phyloP scores from a whole-genome alignment of 768 basidiomycete species.

The Suillus weaverae region DNA sequence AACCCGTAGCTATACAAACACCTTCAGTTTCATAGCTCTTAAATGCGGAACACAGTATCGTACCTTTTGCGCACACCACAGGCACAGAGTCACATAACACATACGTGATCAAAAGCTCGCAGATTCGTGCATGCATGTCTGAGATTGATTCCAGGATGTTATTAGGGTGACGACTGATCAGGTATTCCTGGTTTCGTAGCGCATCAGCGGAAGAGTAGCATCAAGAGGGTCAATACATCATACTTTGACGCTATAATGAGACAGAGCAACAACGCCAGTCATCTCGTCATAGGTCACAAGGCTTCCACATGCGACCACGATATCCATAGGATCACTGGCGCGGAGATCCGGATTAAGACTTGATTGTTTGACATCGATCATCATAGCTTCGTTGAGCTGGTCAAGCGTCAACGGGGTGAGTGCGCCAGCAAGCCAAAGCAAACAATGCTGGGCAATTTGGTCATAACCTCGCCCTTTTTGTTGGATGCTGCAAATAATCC shows the following conservation, averaged over 20 bases:
- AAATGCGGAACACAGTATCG: neutral
- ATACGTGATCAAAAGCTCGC: neutral
- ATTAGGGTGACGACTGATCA: neutral
- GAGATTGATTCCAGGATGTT: neutral
- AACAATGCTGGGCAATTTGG: neutral
- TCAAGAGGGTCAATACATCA: neutral
- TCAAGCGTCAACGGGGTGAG: neutral
- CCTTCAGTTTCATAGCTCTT: neutral
- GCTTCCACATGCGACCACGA: neutral
- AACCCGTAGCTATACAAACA: neutral
- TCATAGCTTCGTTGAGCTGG: conserved; percentile 1
- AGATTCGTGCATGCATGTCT: neutral
- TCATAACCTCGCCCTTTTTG: neutral
- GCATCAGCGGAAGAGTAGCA: neutral
- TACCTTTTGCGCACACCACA: neutral
- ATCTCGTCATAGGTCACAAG: conserved; percentile 2
- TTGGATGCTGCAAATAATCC: conserved; percentile 18
- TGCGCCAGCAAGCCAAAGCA: neutral
- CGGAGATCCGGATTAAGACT: neutral
- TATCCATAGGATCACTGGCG: neutral
- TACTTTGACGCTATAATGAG: conserved; percentile 12
- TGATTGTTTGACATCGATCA: neutral
- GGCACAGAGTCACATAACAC: neutral
- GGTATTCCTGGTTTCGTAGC: neutral
- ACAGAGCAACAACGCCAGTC: neutral